Base-by-base conservation (phyloP, 805 yeast species). In the Zygotorulaspora sp. region DNA sequence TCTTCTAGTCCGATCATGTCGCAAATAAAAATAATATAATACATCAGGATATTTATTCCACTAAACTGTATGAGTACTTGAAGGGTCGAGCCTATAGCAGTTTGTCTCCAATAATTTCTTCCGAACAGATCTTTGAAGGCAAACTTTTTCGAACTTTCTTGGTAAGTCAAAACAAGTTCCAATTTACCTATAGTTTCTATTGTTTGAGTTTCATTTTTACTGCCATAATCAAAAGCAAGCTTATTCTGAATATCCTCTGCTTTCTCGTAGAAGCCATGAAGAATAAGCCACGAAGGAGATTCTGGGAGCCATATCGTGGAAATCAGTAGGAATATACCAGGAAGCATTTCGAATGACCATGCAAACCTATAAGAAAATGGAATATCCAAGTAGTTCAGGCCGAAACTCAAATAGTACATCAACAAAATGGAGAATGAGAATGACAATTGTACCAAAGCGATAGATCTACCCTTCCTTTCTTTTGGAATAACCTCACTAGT, bases 331-430 rank as follows among this genome's bases (percentile, higher is more conserved):
- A 43, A 16, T 6, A 42, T 20, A 8, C 71, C 67, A 57, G 87
- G 68, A 55, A 80, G 45, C 58, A 72, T 61, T 64, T 74, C 69
- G 63, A 83, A 30, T 53, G 76, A 66, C 83, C 89, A 69, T 40
- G 78, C 83, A 15, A 75, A 55, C 51, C 89, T 70, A 72, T 80
- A 80, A 35, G 83, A 70, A 32, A 66, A 57, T 14, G 72, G 73
- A 8, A 65, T 63, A 7, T 60, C 49, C 18, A 71, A 38, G 52
- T 63, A 5, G 67, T 67, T 55, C 69, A 76, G 11, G 6, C 71
- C 69, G 45, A 70, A 68, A 10, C 73, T 65, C 4, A 74, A 52
- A 36, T 71, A 76, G 51, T 72, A 76, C 57, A 78, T 76, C 40
- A 70, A 53, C 68, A 77, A 63, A 35, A 77, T 76, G 22, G 83